A percentile compares a stretch with the other conserved stretches of the same genome.
Evolutionary conservation across 2,329 filamentous ascomycete species (phyloP).

Genomic region (Penicillium griseofulvum): DNA sequence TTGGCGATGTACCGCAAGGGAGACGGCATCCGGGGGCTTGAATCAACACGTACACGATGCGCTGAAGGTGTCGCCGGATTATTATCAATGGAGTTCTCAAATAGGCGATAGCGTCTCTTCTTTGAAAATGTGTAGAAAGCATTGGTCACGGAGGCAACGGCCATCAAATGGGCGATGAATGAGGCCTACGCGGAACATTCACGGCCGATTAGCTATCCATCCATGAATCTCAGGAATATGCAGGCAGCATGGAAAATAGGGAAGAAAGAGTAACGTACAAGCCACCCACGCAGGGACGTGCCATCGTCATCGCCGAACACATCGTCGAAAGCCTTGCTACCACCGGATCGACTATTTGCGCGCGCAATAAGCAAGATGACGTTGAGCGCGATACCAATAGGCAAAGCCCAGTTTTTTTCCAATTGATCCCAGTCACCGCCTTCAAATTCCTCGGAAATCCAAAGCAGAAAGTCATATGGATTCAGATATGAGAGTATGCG

Average conservation of each 20-base stretch:
- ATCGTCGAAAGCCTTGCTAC: conserved; percentile 63
- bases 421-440: conserved; percentile 85
- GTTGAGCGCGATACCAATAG: conserved; percentile 74
- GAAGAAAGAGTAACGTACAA: conserved; percentile 49
- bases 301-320: conserved; percentile 72
- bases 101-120: conserved; percentile 83
- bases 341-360: conserved; percentile 64
- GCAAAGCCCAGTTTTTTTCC: conserved; percentile 68
- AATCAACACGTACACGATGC: conserved; percentile 82
- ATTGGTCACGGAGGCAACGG: conserved; percentile 68
- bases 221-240: not conserved
- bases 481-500: conserved; percentile 79
- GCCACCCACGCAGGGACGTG: conserved; percentile 66
- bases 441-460: conserved; percentile 89
- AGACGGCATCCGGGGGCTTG: conserved; percentile 72
- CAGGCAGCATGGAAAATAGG: not conserved
- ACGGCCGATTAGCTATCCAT: conserved; percentile 2
- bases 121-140: conserved; percentile 77
- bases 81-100: conserved; percentile 78
- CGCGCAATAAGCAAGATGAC: conserved; percentile 76
- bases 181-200: conserved; percentile 52
- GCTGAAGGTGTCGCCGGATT: conserved; percentile 78
- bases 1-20: conserved; percentile 72
- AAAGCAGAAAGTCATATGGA: conserved; percentile 83
- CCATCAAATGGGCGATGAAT: conserved; percentile 68